A percentile compares a stretch with the other conserved stretches of the same genome.
Evolutionary conservation across 768 basidiomycete species (phyloP).

Genomic region (Lentinula lateritia): DNA sequence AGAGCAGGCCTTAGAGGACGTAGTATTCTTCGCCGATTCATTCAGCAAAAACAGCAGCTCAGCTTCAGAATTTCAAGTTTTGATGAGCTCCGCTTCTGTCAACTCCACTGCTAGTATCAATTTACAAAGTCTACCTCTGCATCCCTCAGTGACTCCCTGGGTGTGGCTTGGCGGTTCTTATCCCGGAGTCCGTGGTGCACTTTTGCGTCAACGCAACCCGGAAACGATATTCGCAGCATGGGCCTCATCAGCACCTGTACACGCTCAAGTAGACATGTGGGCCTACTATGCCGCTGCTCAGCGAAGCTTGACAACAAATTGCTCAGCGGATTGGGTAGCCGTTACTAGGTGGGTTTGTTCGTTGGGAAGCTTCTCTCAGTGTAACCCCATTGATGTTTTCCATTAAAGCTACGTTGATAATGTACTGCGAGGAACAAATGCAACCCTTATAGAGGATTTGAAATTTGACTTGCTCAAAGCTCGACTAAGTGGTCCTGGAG

Average conservation of each 20-base stretch:
- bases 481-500: slow-evolving; percentile 35
- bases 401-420: slow-evolving; percentile 28
- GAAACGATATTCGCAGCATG: slow-evolving; percentile 39
- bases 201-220: slow-evolving; percentile 42
- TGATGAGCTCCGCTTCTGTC: neutral
- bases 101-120: neutral
- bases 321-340: slow-evolving; percentile 47
- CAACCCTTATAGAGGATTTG: slow-evolving; percentile 28
- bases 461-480: slow-evolving; percentile 38
- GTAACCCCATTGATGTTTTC: neutral
- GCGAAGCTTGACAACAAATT: slow-evolving; percentile 43
- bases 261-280: slow-evolving; percentile 46
- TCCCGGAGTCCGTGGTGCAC: slow-evolving; percentile 39
- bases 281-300: slow-evolving; percentile 47
- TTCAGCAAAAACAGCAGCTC: slow-evolving; percentile 16
- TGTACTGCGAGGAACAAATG: slow-evolving; percentile 24
- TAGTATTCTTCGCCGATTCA: slow-evolving; percentile 42
- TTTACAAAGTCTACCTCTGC: slow-evolving; percentile 20
- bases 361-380: neutral
- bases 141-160: slow-evolving; percentile 41
- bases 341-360: slow-evolving; percentile 27
- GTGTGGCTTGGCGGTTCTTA: slow-evolving; percentile 46
- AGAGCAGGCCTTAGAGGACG: slow-evolving; percentile 45
- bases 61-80: neutral
- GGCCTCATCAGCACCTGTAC: slow-evolving; percentile 45